Percentiles rank a stretch among this genome's conserved stretches.
These are phyloP conservation scores for Pythium utonaiense DNA, from an alignment of 352 stramenopile genomes.

Conservation along the genomic window DNA sequence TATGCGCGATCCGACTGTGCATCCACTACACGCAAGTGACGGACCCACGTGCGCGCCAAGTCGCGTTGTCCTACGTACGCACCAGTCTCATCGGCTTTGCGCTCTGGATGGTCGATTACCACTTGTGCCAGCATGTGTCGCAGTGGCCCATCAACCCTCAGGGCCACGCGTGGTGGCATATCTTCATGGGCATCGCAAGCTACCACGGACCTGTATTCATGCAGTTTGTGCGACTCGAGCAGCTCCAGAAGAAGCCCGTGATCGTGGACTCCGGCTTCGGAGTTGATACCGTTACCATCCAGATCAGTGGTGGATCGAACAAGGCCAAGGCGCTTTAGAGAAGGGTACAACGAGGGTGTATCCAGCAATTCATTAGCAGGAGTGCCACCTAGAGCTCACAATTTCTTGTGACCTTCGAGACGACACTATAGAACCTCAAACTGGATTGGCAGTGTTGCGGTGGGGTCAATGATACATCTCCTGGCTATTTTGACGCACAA, in stretches of 20 bases:
- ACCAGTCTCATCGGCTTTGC: conserved; percentile 56
- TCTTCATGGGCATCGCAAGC: conserved; percentile 76
- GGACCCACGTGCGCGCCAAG: conserved; percentile 42
- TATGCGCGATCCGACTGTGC: conserved; percentile 47
- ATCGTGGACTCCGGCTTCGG: conserved; percentile 50
- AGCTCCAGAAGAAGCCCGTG: conserved; percentile 58
- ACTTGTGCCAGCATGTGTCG: conserved; percentile 58
- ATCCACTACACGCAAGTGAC: conserved; percentile 55
- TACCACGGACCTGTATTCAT: conserved; percentile 84
- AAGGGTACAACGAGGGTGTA: no score
- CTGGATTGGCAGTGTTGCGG: no score
- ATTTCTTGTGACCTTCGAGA: background rate
- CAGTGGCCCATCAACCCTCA: conserved; percentile 69
- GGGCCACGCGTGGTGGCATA: conserved; percentile 82
- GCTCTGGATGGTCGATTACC: conserved; percentile 83
- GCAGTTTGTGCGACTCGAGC: conserved; percentile 81
- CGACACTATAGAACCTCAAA: no score
- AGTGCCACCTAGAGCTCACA: background rate
- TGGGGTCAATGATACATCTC: background rate
- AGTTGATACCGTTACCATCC: conserved; percentile 66
- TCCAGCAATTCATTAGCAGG: no score
- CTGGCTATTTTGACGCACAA: background rate
- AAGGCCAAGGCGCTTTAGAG: conserved; percentile 12
- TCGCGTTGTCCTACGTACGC: conserved; percentile 58
- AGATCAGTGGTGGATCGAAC: conserved; percentile 7